Evolutionary conservation across 345 rosid genomes (phyloP), one percentile per base, ranked within the genome.

Genomic region (Brassica nigra): DNA sequence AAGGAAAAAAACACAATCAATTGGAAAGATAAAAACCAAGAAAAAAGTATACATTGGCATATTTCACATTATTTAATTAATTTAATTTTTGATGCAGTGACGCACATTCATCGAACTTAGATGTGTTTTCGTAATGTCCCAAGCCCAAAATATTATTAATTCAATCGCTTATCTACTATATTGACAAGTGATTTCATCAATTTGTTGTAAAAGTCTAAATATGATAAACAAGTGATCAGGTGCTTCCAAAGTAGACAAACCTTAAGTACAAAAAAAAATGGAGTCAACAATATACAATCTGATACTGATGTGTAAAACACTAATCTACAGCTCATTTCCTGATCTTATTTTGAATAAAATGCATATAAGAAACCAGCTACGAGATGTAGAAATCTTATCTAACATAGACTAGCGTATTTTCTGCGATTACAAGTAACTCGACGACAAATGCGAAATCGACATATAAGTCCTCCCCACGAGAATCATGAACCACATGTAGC

Each of bases 391-490:
- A 47, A 0, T 30, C 0, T 70, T 3, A 3, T 62, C 15, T 28
- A 68, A 62, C 82, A 70, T 42, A 68, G 52, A 76, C 58, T 70
- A 54, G 66, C 11, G 75, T 30, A 77, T 57, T 59, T 64, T 52
- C 81, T 28, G 29, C 28, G 37, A 83, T 79, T 10, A 84, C 71
- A 59, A 75, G 70, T 69, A 81, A 69, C 8, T 82, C 84, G 2
- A 78, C 42, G 36, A 86, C 84, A 62, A 88, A 85, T 23, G 91
- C 90, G 34, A 62, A 81, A 68, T 88, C 86, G 1, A 87, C 89
- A 57, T 83, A 83, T 34, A 42, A 42, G 52, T 42, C 52, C 4
- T 49, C 73, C 78, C 77, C 71, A 75, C 14, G 85, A 42, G 69
- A 84, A 58, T 70, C 82, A 66, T 85, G 90, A 69, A 74, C 82